These are phyloP conservation scores for Sphaerulina musiva DNA, from an alignment of 2,329 filamentous ascomycete genomes.

Conservation along the genomic window DNA sequence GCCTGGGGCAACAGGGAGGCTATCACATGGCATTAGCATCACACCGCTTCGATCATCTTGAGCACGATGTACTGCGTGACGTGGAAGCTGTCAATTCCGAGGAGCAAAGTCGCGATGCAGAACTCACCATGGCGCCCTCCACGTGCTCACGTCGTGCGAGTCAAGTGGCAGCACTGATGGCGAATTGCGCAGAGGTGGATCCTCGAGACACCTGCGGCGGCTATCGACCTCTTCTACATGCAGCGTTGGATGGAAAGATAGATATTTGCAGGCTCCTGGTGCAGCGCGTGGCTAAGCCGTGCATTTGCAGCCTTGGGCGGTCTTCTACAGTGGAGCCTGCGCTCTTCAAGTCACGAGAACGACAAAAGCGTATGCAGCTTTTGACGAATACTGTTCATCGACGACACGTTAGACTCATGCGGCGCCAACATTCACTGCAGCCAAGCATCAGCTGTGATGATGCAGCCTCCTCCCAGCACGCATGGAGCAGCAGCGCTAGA, in stretches of 20 bases:
- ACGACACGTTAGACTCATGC: background rate
- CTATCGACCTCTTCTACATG: slow-evolving; percentile 76
- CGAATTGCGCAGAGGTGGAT: slow-evolving; percentile 70
- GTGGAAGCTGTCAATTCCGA: slow-evolving; percentile 57
- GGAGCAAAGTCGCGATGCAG: slow-evolving; percentile 57
- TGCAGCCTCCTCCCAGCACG: slow-evolving; percentile 1
- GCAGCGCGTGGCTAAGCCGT: slow-evolving; percentile 64
- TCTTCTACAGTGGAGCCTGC: slow-evolving; percentile 67
- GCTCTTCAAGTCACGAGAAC: slow-evolving; percentile 2
- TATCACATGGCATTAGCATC: slow-evolving; percentile 15
- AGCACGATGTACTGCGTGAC: slow-evolving; percentile 13
- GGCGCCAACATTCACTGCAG: background rate
- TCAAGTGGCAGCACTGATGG: slow-evolving; percentile 69
- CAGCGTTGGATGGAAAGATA: slow-evolving; percentile 66
- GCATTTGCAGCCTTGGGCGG: slow-evolving; percentile 61
- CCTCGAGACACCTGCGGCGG: slow-evolving; percentile 64
- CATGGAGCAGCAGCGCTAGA: background rate
- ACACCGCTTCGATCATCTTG: slow-evolving; percentile 10
- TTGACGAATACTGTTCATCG: slow-evolving; percentile 11
- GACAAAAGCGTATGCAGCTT: slow-evolving; percentile 2
- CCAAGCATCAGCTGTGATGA: background rate
- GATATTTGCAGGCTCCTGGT: slow-evolving; percentile 72
- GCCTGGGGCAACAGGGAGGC: slow-evolving; percentile 11
- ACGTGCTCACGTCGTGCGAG: slow-evolving; percentile 63
- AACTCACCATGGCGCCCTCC: slow-evolving; percentile 59